Conservation (phyloP, 192 early-diverging fungal species). For the Coemansia sp. region DNA sequence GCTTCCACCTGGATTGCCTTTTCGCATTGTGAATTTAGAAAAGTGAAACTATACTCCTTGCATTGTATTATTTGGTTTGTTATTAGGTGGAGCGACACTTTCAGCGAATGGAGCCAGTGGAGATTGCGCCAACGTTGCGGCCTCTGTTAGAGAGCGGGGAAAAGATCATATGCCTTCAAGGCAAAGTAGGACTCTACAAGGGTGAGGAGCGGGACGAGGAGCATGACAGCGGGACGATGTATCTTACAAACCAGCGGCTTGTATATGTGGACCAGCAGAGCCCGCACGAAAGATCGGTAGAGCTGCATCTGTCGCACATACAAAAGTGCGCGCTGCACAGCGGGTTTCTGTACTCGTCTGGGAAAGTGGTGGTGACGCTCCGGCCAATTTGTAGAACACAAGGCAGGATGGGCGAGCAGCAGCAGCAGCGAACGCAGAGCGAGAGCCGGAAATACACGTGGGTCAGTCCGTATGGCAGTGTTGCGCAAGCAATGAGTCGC, state of each 20-base stretch:
- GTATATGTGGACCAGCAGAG: conserved; percentile 75
- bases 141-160: conserved; percentile 47
- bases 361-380: conserved; percentile 34
- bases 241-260: conserved; percentile 72
- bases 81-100: background rate
- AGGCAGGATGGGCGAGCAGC: background rate
- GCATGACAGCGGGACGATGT: conserved; percentile 73
- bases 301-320: conserved; percentile 54
- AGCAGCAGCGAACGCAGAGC: background rate
- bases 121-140: conserved; percentile 49
- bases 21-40: no score
- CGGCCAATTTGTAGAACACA: background rate
- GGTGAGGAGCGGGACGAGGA: conserved; percentile 52
- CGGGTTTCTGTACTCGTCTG: conserved; percentile 50
- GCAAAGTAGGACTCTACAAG: conserved; percentile 51
- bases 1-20: no score
- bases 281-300: conserved; percentile 60
- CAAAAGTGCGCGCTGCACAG: conserved; percentile 37
- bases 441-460: conserved; percentile 1
- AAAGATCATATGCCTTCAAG: conserved; percentile 45
- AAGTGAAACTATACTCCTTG: no score
- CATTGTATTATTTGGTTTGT: no score
- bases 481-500: conserved; percentile 5
- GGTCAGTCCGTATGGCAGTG: conserved; percentile 1
- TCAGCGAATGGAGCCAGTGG: conserved; percentile 36